Evolutionary conservation across 1,284 basidiomycete genomes (phyloP), one percentile per base, ranked within the genome.

Genomic region (Lentinus polychrous): DNA sequence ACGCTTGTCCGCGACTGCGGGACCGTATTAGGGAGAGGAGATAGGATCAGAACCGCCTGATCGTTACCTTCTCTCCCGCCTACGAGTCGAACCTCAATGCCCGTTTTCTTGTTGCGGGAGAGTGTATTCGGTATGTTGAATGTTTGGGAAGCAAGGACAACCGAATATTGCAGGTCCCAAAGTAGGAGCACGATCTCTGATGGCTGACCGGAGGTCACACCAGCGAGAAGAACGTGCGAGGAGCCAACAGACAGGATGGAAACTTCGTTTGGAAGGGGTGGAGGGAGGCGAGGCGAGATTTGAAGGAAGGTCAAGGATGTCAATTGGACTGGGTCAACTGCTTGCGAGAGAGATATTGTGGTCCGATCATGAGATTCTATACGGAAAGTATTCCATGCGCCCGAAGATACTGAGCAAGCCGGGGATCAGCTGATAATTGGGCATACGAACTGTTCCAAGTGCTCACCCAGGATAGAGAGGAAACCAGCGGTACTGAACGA

Each of bases 151-250:
- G 79, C 68, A 18, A 88, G 70, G 15, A 87, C 64, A 31, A 87
- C 77, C 14, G 77, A 77, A 55, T 83, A 88, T 53, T 80, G 79
- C 15, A 87, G 65, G 56, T 89, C 86, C 84, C 86, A 88, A 35
- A 88, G 58, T 14, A 84, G 74, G 35, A 78, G 55, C n/a, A 61
- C 58, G 45, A 89, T 68, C 49, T 82, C 78, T 34, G 70, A 63
- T 0, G 65, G 49, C 0, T 66, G 57, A 7, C 68, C 60, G 6
- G 67, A 58, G 10, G 73, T 65, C 36, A 74, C 55, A 22, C 71
- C 71, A 24, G 76, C 75, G 8, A 88, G 71, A 35, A 88, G 71
- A 44, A 82, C 79, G 47, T 82, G 74, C 0, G 82, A 85, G 3
- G 83, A 79, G 0, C 74, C 73, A 17, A 87, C 62, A 1, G 84